Evolutionary conservation across 768 basidiomycete species (phyloP).

Genomic region (Serendipita vermifera): DNA sequence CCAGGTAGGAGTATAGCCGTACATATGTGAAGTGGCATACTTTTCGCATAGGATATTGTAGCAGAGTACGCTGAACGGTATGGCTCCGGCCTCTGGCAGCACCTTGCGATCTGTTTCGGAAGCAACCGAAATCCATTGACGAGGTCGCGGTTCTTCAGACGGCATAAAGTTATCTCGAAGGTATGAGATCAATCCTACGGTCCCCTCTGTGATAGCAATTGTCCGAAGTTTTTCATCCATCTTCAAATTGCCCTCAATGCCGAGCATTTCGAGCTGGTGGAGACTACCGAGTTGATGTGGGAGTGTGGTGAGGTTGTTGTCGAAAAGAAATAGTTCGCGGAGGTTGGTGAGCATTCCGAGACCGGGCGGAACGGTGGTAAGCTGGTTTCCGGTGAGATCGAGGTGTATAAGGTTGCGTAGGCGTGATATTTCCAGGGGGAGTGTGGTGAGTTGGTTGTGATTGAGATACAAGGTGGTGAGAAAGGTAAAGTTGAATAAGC

Average conservation of each 20-base stretch:
- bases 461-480: constrained; percentile 92
- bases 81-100: constrained; percentile 48
- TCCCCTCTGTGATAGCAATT: constrained; percentile 92
- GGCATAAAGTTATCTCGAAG: constrained; percentile 90
- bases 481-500: constrained; percentile 62
- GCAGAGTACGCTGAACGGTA: constrained; percentile 68
- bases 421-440: constrained; percentile 74
- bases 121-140: constrained; percentile 59
- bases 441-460: constrained; percentile 67
- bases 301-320: constrained; percentile 79
- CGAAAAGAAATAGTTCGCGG: constrained; percentile 89
- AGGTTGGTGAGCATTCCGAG: constrained; percentile 81
- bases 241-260: constrained; percentile 88
- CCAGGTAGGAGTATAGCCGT: constrained; percentile 96
- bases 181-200: constrained; percentile 69
- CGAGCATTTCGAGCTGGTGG: constrained; percentile 84
- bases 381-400: constrained; percentile 81
- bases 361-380: constrained; percentile 67
- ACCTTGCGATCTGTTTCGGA: constrained; percentile 46
- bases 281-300: constrained; percentile 81
- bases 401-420: constrained; percentile 78
- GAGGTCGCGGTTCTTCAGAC: constrained; percentile 65
- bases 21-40: constrained; percentile 75
- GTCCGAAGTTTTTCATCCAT: constrained; percentile 61
- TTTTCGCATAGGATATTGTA: constrained; percentile 94